These are phyloP conservation scores for Psilocybe sp. DNA, from an alignment of 768 basidiomycete genomes.

Conservation along the genomic window DNA sequence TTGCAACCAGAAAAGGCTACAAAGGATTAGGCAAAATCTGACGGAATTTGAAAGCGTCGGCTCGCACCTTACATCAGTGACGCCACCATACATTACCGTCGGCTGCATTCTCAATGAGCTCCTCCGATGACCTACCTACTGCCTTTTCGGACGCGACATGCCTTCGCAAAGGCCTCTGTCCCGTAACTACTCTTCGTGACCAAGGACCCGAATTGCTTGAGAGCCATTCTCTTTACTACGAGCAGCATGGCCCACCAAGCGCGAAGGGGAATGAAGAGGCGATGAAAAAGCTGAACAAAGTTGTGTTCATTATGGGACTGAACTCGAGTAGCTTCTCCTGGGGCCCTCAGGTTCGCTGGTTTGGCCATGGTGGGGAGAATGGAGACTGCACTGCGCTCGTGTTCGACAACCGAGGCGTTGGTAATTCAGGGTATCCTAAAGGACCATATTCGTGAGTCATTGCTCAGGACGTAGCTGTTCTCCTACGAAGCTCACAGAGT, in stretches of 20 bases:
- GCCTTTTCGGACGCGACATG: conserved; percentile 62
- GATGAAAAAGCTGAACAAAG: conserved; percentile 31
- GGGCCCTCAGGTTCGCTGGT: conserved; percentile 63
- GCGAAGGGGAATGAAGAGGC: conserved; percentile 21
- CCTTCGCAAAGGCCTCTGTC: conserved; percentile 72
- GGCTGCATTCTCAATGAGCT: no score
- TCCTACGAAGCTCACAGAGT: no score
- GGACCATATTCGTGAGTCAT: conserved; percentile 73
- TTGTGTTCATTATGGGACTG: conserved; percentile 79
- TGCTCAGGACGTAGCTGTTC: neutral
- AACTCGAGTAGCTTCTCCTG: conserved; percentile 65
- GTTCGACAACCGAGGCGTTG: conserved; percentile 85
- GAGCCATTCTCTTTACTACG: conserved; percentile 76
- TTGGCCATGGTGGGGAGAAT: conserved; percentile 30
- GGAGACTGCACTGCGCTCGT: conserved; percentile 59
- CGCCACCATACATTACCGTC: no score
- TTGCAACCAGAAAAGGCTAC: no score
- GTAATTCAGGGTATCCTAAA: conserved; percentile 64
- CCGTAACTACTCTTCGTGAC: conserved; percentile 51
- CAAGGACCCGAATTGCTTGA: conserved; percentile 47
- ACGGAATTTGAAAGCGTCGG: no score
- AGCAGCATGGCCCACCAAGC: conserved; percentile 57
- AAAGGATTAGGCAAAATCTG: no score
- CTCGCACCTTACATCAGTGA: no score
- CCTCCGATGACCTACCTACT: conserved; percentile 27